These are phyloP conservation scores for Lactifluus hygrophoroides DNA, from an alignment of 768 basidiomycete species.

Conservation along the genomic window DNA sequence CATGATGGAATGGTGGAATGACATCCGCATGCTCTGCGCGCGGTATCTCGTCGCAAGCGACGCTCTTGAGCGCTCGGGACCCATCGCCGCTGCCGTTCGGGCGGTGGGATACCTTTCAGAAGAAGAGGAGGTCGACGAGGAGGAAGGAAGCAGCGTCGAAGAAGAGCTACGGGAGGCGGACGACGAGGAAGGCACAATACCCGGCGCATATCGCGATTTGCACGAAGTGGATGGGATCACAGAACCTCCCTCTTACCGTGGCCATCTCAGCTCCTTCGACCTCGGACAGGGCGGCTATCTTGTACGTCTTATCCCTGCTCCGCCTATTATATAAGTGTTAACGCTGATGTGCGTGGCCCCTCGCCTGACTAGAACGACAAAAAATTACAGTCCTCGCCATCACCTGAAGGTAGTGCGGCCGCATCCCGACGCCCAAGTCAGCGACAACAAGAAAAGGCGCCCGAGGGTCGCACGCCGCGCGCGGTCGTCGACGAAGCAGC, in stretches of 20 bases:
- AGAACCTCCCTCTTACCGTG: conserved; percentile 56
- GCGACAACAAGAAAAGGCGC: conserved; percentile 67
- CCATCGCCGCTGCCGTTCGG: conserved; percentile 86
- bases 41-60: conserved; percentile 92
- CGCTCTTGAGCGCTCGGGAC: conserved; percentile 85
- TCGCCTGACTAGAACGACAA: conserved; percentile 30
- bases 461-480: conserved; percentile 44
- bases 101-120: conserved; percentile 83
- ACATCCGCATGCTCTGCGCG: conserved; percentile 87
- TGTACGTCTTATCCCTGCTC: conserved; percentile 33
- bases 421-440: conserved; percentile 41
- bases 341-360: not conserved
- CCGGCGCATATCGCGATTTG: conserved; percentile 30
- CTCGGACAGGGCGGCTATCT: conserved; percentile 48
- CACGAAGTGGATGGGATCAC: conserved; percentile 34
- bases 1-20: conserved; percentile 99
- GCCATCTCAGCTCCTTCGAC: conserved; percentile 34
- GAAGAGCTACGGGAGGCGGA: conserved; percentile 41
- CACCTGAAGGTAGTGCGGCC: conserved; percentile 25
- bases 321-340: not conserved
- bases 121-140: conserved; percentile 54
- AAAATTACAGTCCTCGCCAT: conserved; percentile 21
- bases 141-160: conserved; percentile 54
- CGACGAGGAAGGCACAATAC: conserved; percentile 41
- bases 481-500: conserved; percentile 5